Conservation (phyloP, 495 filamentous ascomycete species). For the Lophiotrema nucula region DNA sequence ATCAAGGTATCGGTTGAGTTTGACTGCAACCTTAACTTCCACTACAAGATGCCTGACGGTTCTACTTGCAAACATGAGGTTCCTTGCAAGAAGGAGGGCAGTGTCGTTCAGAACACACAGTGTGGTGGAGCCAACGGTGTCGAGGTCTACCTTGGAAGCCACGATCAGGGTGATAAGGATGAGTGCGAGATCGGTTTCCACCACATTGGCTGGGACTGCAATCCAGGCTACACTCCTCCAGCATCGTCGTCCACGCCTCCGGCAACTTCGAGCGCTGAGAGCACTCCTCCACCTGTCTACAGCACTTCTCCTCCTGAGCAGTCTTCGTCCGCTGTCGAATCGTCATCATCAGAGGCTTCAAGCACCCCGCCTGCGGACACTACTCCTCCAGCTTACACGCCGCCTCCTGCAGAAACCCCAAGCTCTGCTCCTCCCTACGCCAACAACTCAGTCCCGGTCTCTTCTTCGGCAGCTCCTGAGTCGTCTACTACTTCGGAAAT, state of each 20-base stretch:
- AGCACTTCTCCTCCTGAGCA: neutral
- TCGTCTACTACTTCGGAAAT: neutral
- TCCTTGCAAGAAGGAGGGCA: conserved; percentile 62
- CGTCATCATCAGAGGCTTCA: neutral
- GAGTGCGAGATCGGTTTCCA: conserved; percentile 71
- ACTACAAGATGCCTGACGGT: conserved; percentile 79
- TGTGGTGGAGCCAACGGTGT: conserved; percentile 87
- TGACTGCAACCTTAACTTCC: conserved; percentile 71
- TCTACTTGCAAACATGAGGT: conserved; percentile 72
- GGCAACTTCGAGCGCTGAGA: neutral
- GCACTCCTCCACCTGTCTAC: neutral
- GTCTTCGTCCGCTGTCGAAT: neutral
- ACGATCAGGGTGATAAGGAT: conserved; percentile 40
- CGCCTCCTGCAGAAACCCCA: conserved; percentile 38
- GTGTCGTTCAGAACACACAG: conserved; percentile 73
- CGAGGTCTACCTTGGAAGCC: conserved; percentile 68
- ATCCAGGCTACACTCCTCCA: conserved; percentile 45
- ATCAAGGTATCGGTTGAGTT: conserved; percentile 70
- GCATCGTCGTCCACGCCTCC: conserved; percentile 36
- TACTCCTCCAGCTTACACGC: conserved; percentile 6
- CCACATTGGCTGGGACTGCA: conserved; percentile 79
- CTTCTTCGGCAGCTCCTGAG: neutral
- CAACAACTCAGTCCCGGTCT: conserved; percentile 23
- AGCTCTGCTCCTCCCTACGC: conserved; percentile 36
- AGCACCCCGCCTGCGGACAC: neutral